A percentile compares a stretch with the other conserved stretches of the same genome.
phyloP scores from a whole-genome alignment of 306 rosid species.

The Cyamopsis tetragonoloba region DNA sequence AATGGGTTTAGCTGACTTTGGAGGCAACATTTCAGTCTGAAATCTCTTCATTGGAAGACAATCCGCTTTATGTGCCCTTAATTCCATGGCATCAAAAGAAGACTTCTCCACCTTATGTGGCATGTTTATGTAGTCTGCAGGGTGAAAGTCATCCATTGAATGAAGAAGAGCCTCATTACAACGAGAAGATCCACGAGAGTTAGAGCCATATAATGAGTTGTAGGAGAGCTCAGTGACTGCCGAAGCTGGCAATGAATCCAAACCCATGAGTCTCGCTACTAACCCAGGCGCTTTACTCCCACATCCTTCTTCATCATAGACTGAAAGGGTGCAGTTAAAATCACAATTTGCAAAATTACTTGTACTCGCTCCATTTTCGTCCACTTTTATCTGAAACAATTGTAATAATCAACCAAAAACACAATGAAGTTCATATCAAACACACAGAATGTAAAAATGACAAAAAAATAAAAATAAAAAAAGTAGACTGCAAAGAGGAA shows the following conservation, averaged over 20 bases:
- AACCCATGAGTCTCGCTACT: slow-evolving; percentile 83
- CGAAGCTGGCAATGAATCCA: slow-evolving; percentile 63
- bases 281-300: slow-evolving; percentile 56
- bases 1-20: slow-evolving; percentile 70
- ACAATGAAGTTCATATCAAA: no score
- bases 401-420: no score
- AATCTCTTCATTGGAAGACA: slow-evolving; percentile 52
- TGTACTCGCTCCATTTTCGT: slow-evolving; percentile 40
- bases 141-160: slow-evolving; percentile 32
- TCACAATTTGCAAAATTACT: slow-evolving; percentile 38
- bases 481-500: neutral
- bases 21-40: slow-evolving; percentile 74
- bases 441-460: neutral
- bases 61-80: slow-evolving; percentile 33
- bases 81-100: slow-evolving; percentile 40
- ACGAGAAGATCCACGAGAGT: slow-evolving; percentile 39
- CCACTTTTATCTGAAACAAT: slow-evolving; percentile 42
- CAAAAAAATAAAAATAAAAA: neutral
- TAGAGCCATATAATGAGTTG: slow-evolving; percentile 33
- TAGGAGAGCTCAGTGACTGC: slow-evolving; percentile 42
- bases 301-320: slow-evolving; percentile 48
- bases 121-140: slow-evolving; percentile 35
- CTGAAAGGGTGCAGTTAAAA: slow-evolving; percentile 43
- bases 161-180: slow-evolving; percentile 29
- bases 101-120: slow-evolving; percentile 41